These are phyloP conservation scores for Lipomyces japonicus DNA, from an alignment of 805 yeast species.

Conservation along the genomic window DNA sequence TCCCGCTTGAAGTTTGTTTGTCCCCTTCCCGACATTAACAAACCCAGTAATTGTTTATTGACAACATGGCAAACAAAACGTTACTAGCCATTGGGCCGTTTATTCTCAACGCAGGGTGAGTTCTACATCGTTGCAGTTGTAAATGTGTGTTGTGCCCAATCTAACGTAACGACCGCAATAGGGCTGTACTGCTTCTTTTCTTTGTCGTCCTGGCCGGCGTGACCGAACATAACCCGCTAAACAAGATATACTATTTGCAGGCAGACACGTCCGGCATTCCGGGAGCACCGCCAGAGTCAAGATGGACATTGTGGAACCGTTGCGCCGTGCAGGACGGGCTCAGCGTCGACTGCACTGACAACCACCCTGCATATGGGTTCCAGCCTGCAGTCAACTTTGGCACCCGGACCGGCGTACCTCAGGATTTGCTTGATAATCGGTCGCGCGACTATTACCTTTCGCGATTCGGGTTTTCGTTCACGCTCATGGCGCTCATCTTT, in stretches of 20 bases:
- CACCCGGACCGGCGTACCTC: constrained; percentile 52
- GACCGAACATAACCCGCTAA: constrained; percentile 50
- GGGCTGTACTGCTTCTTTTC: constrained; percentile 53
- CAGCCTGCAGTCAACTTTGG: constrained; percentile 76
- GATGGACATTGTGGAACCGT: constrained; percentile 81
- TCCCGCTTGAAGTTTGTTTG: too few species aligned
- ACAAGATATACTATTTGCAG: constrained; percentile 71
- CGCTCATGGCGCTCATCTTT: constrained; percentile 55
- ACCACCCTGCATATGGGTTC: constrained; percentile 75
- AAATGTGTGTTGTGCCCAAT: neutral
- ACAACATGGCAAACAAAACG: neutral
- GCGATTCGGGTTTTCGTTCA: constrained; percentile 65
- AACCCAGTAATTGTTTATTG: neutral
- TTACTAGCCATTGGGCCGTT: constrained; percentile 18
- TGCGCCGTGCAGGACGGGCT: constrained; percentile 48
- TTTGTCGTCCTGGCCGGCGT: constrained; percentile 67
- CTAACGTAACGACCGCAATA: constrained; percentile 6
- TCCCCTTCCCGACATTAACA: too few species aligned
- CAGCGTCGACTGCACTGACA: constrained; percentile 50
- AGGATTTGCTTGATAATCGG: constrained; percentile 47
- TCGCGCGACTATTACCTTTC: constrained; percentile 61
- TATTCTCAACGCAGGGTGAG: constrained; percentile 27
- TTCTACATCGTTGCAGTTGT: neutral
- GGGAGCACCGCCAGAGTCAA: constrained; percentile 44
- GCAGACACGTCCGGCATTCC: constrained; percentile 62